Evolutionary conservation across 2,329 filamentous ascomycete species (phyloP).

Genomic region (Penicillium palitans): DNA sequence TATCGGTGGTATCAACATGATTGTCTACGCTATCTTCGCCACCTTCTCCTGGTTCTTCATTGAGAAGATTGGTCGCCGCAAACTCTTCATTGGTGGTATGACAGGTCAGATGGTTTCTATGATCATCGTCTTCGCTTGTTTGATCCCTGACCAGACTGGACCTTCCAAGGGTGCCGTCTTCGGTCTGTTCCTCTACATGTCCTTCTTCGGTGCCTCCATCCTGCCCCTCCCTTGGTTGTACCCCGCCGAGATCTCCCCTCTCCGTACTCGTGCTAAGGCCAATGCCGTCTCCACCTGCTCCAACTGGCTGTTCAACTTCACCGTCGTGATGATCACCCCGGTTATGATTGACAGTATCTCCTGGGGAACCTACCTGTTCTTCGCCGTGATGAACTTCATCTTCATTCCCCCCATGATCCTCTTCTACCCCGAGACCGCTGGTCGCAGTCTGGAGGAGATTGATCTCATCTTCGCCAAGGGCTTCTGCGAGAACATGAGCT

Average conservation of each 20-base stretch:
- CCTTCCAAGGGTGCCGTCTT: constrained; percentile 49
- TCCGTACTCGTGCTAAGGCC: constrained; percentile 57
- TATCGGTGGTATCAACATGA: constrained; percentile 56
- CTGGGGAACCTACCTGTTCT: constrained; percentile 50
- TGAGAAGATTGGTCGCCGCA: constrained; percentile 50
- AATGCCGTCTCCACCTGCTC: constrained; percentile 56
- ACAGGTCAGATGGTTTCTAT: constrained; percentile 42
- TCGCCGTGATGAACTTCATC: constrained; percentile 42
- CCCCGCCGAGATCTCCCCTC: constrained; percentile 55
- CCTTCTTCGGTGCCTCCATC: constrained; percentile 67
- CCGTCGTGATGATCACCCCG: constrained; percentile 53
- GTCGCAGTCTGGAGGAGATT: constrained; percentile 47
- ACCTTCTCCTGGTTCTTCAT: constrained; percentile 52
- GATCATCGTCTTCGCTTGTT: constrained; percentile 42
- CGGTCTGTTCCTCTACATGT: constrained; percentile 68
- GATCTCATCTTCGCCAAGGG: constrained; percentile 50
- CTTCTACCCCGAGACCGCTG: constrained; percentile 55
- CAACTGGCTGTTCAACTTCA: constrained; percentile 60
- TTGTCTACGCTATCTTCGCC: constrained; percentile 44
- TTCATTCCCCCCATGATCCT: constrained; percentile 57
- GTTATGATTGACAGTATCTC: constrained; percentile 42
- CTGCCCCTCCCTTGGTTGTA: constrained; percentile 62
- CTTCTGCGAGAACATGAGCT: constrained; percentile 44
- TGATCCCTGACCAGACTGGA: constrained; percentile 33
- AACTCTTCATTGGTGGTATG: constrained; percentile 43